Evolutionary conservation across 2,329 filamentous ascomycete species (phyloP).

Genomic region (Venturia effusa): DNA sequence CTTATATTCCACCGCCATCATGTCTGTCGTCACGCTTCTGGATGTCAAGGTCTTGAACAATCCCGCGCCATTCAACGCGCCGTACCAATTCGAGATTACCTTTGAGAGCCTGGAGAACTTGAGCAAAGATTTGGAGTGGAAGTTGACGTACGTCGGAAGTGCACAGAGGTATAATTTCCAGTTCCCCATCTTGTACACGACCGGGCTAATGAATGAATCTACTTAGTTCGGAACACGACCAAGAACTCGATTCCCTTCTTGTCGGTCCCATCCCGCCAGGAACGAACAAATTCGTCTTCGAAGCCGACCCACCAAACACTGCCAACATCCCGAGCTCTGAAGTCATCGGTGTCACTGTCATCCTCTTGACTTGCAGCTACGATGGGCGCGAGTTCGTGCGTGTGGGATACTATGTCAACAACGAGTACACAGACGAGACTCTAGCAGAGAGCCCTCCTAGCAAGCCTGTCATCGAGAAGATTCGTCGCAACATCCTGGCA

Average conservation of each 20-base stretch:
- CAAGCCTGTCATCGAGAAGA: conserved; percentile 86
- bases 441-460: conserved; percentile 79
- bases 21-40: conserved; percentile 94
- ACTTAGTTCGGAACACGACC: conserved; percentile 92
- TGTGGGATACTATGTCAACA: conserved; percentile 99
- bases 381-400: conserved; percentile 94
- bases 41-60: conserved; percentile 97
- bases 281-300: conserved; percentile 97
- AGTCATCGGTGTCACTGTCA: conserved; percentile 92
- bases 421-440: conserved; percentile 92
- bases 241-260: conserved; percentile 93
- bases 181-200: background rate
- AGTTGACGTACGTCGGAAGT: conserved; percentile 96
- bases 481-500: conserved; percentile 82
- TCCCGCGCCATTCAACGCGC: conserved; percentile 82
- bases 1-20: conserved; percentile 34
- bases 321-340: conserved; percentile 87
- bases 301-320: conserved; percentile 85
- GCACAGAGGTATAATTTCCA: conserved; percentile 72
- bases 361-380: conserved; percentile 92
- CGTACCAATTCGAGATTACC: conserved; percentile 96
- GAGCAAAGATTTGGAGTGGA: conserved; percentile 98
- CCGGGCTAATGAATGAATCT: conserved; percentile 51
- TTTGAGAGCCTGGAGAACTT: conserved; percentile 94
- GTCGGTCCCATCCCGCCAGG: conserved; percentile 96